Conservation (phyloP, 2,329 filamentous ascomycete species). For the Elsinoe arachidis region DNA sequence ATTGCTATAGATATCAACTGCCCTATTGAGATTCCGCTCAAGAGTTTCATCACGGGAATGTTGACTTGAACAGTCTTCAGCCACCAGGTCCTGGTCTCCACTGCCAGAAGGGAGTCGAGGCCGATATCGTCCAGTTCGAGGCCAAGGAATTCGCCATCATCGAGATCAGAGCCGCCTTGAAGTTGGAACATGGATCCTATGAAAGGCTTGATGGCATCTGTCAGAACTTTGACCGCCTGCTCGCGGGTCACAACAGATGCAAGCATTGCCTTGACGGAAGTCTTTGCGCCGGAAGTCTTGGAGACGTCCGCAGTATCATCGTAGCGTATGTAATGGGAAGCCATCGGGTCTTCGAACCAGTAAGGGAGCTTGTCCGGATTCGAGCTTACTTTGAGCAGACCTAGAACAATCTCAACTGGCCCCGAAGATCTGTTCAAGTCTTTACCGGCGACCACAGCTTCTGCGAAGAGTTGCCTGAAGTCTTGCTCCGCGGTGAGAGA, state of each 20-base stretch:
- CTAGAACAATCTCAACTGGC: background rate
- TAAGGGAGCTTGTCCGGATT: background rate
- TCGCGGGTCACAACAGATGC: constrained; percentile 5
- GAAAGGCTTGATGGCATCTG: constrained; percentile 14
- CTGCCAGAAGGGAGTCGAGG: constrained; percentile 32
- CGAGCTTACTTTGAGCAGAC: background rate
- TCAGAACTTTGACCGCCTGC: constrained; percentile 15
- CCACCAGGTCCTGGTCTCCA: constrained; percentile 42
- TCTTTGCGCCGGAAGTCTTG: background rate
- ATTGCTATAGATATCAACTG: background rate
- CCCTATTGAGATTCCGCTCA: constrained; percentile 18
- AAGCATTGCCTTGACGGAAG: background rate
- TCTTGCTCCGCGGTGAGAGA: constrained; percentile 33
- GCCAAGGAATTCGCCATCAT: background rate
- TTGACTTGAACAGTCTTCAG: constrained; percentile 37
- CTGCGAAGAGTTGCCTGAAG: constrained; percentile 44
- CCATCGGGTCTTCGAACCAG: background rate
- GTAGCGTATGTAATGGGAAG: background rate
- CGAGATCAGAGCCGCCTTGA: background rate
- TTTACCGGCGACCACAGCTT: constrained; percentile 39
- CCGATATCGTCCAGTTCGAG: constrained; percentile 24
- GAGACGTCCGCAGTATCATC: background rate
- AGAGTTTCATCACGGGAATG: constrained; percentile 40
- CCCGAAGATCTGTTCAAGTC: background rate
- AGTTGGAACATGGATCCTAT: background rate